Percentiles rank a stretch among this genome's conserved stretches.
These are phyloP conservation scores for Fusarium proliferatum DNA, from an alignment of 2,329 filamentous ascomycete species.

Conservation along the genomic window DNA sequence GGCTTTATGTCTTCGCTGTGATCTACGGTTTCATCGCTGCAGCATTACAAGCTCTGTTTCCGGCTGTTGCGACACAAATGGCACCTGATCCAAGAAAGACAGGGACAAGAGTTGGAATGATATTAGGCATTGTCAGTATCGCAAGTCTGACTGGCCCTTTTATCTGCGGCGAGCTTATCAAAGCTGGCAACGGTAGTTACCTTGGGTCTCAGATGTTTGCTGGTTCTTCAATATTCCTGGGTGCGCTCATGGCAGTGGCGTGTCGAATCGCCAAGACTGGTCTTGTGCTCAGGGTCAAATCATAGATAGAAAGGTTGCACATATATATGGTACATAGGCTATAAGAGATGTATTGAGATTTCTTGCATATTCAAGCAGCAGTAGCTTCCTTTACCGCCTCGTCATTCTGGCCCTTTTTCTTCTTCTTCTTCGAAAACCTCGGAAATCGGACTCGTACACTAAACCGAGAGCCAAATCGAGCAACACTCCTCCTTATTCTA, in stretches of 20 bases:
- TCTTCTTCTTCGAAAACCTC: not conserved
- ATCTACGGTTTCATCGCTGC: conserved; percentile 64
- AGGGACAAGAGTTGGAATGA: conserved; percentile 52
- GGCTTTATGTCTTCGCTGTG: conserved; percentile 44
- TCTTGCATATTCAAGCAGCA: too few species aligned
- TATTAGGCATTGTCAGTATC: conserved; percentile 48
- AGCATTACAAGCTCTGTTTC: conserved; percentile 62
- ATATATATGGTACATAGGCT: accelerated
- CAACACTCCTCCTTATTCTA: not conserved
- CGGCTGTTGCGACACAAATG: conserved; percentile 59
- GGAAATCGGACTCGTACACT: not conserved
- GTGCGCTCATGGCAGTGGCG: conserved; percentile 35
- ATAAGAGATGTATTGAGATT: too few species aligned
- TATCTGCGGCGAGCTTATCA: conserved; percentile 43
- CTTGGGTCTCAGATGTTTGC: conserved; percentile 43
- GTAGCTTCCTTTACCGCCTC: not conserved
- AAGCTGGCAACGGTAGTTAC: conserved; percentile 27
- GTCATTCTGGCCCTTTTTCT: not conserved
- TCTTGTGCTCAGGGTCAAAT: conserved; percentile 12
- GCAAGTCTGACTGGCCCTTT: conserved; percentile 46
- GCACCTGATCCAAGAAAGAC: conserved; percentile 47
- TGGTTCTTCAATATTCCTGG: conserved; percentile 36
- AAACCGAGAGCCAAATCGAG: not conserved
- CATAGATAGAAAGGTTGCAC: not conserved
- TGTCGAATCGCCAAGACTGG: conserved; percentile 33